These are phyloP conservation scores for Neckera pumila DNA, from an alignment of 225 moss, liverwort and hornwort genomes.

Conservation along the genomic window DNA sequence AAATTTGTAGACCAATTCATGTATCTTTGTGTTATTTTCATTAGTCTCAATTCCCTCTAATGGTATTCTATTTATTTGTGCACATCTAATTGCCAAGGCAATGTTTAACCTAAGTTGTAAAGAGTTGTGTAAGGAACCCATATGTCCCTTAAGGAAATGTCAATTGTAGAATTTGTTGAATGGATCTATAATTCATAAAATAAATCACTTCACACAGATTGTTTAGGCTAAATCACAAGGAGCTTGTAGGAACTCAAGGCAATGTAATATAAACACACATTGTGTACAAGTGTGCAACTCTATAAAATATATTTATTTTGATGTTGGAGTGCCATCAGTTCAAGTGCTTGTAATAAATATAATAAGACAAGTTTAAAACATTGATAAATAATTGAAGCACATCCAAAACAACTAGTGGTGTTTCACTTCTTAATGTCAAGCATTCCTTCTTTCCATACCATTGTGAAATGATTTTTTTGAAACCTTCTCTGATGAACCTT, in stretches of 20 bases:
- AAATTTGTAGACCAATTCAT: no score
- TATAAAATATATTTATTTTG: neutral
- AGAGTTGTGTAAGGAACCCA: neutral
- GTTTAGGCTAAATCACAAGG: neutral
- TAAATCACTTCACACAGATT: neutral
- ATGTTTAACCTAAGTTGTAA: neutral
- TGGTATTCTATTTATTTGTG: neutral
- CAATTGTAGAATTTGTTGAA: no score
- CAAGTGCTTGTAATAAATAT: neutral
- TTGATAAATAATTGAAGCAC: neutral
- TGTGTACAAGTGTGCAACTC: neutral
- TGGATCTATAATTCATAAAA: no score
- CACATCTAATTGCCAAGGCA: no score
- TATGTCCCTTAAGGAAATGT: neutral
- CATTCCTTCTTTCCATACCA: neutral
- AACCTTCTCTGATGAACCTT: neutral
- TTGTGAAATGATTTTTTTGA: neutral
- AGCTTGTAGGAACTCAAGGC: neutral
- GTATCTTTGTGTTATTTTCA: no score
- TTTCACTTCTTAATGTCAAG: neutral
- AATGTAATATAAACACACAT: neutral
- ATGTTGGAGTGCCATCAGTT: neutral
- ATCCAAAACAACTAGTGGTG: neutral
- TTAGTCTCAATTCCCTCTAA: no score
- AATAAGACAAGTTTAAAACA: neutral